Evolutionary conservation across 352 stramenopile species (phyloP).

Genomic region (Aphanomyces euteiches): DNA sequence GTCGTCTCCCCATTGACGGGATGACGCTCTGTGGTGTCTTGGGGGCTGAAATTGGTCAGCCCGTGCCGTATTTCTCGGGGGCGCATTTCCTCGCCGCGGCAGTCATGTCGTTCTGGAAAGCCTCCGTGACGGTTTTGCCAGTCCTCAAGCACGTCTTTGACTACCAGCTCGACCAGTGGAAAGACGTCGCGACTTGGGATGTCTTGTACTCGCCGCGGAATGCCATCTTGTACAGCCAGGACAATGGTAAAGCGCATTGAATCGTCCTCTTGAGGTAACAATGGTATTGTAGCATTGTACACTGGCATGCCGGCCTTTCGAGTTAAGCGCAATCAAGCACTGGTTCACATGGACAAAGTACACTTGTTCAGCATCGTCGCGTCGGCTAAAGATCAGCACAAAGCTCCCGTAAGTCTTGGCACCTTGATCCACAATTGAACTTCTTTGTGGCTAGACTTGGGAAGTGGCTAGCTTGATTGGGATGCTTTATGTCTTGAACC

Average conservation of each 20-base stretch:
- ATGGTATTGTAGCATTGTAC: constrained; percentile 39
- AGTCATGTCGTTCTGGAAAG: constrained; percentile 44
- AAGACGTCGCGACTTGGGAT: constrained; percentile 15
- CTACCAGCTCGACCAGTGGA: constrained; percentile 61
- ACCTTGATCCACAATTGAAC: too few relatives aligned
- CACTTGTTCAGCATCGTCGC: constrained; percentile 70
- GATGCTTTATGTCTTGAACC: too few relatives aligned
- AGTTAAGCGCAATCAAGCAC: constrained; percentile 48
- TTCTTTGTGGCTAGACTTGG: too few relatives aligned
- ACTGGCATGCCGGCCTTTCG: constrained; percentile 46
- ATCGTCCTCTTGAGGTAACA: not conserved
- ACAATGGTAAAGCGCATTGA: constrained; percentile 10
- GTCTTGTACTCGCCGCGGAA: constrained; percentile 22
- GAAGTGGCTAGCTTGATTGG: too few relatives aligned
- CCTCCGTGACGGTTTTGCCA: constrained; percentile 42
- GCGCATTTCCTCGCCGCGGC: constrained; percentile 45
- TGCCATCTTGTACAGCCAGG: constrained; percentile 36
- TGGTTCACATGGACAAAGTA: constrained; percentile 43
- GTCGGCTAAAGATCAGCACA: constrained; percentile 37
- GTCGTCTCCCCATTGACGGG: constrained; percentile 59
- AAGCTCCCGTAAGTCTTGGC: too few relatives aligned
- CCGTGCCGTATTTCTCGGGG: constrained; percentile 38
- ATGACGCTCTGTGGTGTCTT: constrained; percentile 56
- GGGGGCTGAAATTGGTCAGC: constrained; percentile 34
- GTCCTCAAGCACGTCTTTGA: constrained; percentile 44